Percentiles rank a stretch among this genome's conserved stretches.
Evolutionary conservation across 352 stramenopile species (phyloP).

Genomic region (Phytophthora ohioensis): DNA sequence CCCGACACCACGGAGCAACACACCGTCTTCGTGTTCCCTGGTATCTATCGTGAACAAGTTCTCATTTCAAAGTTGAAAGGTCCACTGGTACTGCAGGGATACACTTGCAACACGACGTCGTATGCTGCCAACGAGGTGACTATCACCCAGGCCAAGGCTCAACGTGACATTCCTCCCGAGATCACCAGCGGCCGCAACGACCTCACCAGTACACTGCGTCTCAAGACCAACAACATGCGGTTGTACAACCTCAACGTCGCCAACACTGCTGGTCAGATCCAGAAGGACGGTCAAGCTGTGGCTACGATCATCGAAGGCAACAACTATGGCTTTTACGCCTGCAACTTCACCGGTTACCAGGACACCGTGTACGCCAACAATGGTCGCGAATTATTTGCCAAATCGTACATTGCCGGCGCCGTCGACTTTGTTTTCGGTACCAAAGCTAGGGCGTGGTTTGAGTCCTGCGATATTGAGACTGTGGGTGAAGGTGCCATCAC

Average conservation of each 20-base stretch:
- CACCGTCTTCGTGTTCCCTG: slow-evolving; percentile 26
- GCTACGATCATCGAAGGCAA: slow-evolving; percentile 16
- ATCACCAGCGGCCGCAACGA: slow-evolving; percentile 16
- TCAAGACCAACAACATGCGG: slow-evolving; percentile 20
- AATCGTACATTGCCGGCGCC: slow-evolving; percentile 17
- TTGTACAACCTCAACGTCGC: slow-evolving; percentile 25
- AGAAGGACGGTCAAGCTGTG: slow-evolving; percentile 16
- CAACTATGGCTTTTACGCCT: slow-evolving; percentile 24
- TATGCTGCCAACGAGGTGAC: slow-evolving; percentile 23
- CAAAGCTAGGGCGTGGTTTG: slow-evolving; percentile 12
- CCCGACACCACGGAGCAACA: slow-evolving; percentile 8
- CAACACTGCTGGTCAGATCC: slow-evolving; percentile 13
- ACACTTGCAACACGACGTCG: slow-evolving; percentile 26
- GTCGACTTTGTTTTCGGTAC: slow-evolving; percentile 27
- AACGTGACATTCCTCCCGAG: slow-evolving; percentile 12
- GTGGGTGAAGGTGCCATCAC: slow-evolving; percentile 17
- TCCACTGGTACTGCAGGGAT: slow-evolving; percentile 17
- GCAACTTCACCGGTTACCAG: slow-evolving; percentile 25
- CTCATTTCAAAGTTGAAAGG: slow-evolving; percentile 7
- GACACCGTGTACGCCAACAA: slow-evolving; percentile 27
- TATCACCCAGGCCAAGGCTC: slow-evolving; percentile 17
- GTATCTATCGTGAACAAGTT: slow-evolving; percentile 20
- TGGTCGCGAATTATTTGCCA: slow-evolving; percentile 12
- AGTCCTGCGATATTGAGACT: slow-evolving; percentile 20
- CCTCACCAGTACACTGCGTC: slow-evolving; percentile 18